Base-by-base conservation (phyloP, 1,139 yeast species). In the Eremothecium cymbalariae region DNA sequence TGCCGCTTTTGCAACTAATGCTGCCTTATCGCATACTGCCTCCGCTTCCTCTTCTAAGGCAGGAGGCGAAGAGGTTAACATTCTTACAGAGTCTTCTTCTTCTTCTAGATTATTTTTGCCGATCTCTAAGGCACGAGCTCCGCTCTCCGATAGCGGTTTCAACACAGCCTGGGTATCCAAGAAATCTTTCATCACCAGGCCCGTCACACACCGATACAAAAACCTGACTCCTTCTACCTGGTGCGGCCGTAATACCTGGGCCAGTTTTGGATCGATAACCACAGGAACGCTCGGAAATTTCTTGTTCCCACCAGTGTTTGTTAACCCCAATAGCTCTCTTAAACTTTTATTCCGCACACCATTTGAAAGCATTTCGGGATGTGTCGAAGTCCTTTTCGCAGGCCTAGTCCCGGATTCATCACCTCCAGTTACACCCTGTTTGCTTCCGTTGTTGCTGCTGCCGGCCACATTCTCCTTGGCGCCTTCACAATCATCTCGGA, bases 161-260 rank as follows among this genome's bases (percentile, higher is more conserved):
- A 43, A 40, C 11, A 43, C 42, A 13, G 43, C 39, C 29, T 50
- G 48, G 18, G 55, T 44, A 23, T 55, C 60, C 26, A 55, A 33
- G 31, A 45, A 56, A 39, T 57, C 62, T 34, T 57, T 56, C 60
- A 57, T 56, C 2, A 85, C 70, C 28, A 88, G 62, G 0, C 99
- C 98, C 0, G 96, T 72, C 1, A 94, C 85, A 58, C 97, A 88
- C 40, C 90, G 64, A 53, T 86, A 90, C 39, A 90, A 63, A 55
- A 90, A 90, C 56, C 83, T 74, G 21, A 90, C 96, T 44, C 99
- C 99, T 38, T 90, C 95, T 3, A 90, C 77, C 57, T 90, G 99
- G 67, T 90, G 99, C 0, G 98, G 98, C 45, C 99, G 70, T 32
- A 90, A 65, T 25, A 85, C 77, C 53, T 83, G 83, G 20, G 94